Base-by-base conservation (phyloP, 352 stramenopile species). In the Globisporangium lucens region DNA sequence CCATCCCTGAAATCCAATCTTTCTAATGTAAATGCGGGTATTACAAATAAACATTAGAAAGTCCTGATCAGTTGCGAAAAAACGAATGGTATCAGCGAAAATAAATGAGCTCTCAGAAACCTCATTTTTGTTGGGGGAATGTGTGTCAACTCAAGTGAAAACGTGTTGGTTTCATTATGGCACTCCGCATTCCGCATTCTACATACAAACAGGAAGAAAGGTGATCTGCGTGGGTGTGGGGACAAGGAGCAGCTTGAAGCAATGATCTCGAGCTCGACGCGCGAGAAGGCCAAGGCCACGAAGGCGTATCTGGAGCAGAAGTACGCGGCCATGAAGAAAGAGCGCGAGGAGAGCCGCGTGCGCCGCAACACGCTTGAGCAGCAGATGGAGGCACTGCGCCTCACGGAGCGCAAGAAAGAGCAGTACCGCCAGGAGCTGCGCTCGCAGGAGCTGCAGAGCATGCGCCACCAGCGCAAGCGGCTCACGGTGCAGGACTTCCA, bases 401-500 rank as follows among this genome's bases (percentile, higher is more conserved):
- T 96, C 24, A 88, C 77, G 4, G 88, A 94, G 74, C 75, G 63
- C 66, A 84, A 89, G 71, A 89, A 89, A 56, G 85, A 93, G 71
- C 76, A 89, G 76, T 94, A 94, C 73, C 86, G 86, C 24, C 81
- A 91, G 64, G 79, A 94, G 71, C 72, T 94, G 24, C 81, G 82
- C 41, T 78, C 80, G 33, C 84, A 93, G 65, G 88, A 96, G 66
- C 67, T 93, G 35, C 76, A 91, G 71, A 89, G 79, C 70, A 82
- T 96, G 65, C 85, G 86, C 0, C 86, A 96, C 56, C 83, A 92
- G 64, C 84, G 88, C 61, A 93, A 96, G 70, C 83, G 85, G 6
- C 75, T 96, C 12, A 80, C 75, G 3, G 86, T 94, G 1, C 63
- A 95, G 41, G 98, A 99, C 77, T 99, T 99, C 76, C 89, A 99